Evolutionary conservation across 2,329 filamentous ascomycete species (phyloP), one percentile per base, ranked within the genome.

Genomic region (Hymenoscyphus fraxineus): DNA sequence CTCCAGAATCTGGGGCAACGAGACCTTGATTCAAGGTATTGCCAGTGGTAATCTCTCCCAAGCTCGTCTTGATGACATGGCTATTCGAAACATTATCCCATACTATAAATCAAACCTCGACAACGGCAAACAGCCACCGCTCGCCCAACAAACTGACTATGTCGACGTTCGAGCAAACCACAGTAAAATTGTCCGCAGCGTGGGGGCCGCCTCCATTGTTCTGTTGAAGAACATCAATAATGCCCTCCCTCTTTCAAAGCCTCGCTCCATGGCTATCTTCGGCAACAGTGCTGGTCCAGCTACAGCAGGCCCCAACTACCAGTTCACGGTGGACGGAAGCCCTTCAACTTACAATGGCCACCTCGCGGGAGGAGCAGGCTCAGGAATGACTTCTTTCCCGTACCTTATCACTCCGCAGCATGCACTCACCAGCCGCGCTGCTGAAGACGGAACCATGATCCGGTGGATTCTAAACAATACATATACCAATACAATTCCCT

Each of bases 81-180:
- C 79, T 5, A 81, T 80, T 55, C 82, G 88, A 59, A 85, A 89
- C 74, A 87, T 89, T 83, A 82, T 87, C 2, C 80, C 85, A 40
- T 85, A 83, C 75, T 89, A 87, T 79, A 88, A 88, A 76, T 83
- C 86, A 32, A 84, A 84, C 64, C 80, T 80, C 68, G 80, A 79
- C 0, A 69, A 85, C 80, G 65, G 51, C 16, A 58, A 60, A 16
- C 41, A 61, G 6, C 76, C 78, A 0, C 85, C 90, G 76, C 97
- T 92, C 81, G 96, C 97, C 78, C 89, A 88, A 70, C 91, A 91
- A 79, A 90, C 96, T 78, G 82, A 87, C 70, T 90, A 92, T 15
- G 65, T 64, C 16, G 83, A 84, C 67, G 83, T 84, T 1, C 80
- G 84, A 67, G 81, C 83, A 68, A 78, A 85, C 69, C 83, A 89